Conservation (phyloP, 2,329 filamentous ascomycete genomes). For the Trematosphaeria pertusa region DNA sequence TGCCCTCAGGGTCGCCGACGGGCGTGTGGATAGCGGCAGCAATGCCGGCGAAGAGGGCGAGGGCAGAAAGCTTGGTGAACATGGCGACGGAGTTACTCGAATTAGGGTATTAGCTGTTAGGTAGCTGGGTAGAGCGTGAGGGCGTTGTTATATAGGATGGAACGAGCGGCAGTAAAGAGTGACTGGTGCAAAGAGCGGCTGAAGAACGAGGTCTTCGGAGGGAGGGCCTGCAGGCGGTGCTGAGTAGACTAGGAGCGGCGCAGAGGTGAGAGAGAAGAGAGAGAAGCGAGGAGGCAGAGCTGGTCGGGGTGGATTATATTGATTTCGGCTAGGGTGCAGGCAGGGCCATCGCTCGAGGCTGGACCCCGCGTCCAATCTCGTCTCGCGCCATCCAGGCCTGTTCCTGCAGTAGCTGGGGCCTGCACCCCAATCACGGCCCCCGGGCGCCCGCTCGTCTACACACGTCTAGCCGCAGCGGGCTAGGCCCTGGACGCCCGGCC, state of each 20-base stretch:
- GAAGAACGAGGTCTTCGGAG: slow-evolving; percentile 29
- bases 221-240: slow-evolving; percentile 10
- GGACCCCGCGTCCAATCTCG: slow-evolving; percentile 18
- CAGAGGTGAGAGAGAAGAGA: slow-evolving; percentile 16
- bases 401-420: slow-evolving; percentile 31
- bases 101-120: slow-evolving; percentile 40
- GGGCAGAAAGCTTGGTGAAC: slow-evolving; percentile 48
- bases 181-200: slow-evolving; percentile 27
- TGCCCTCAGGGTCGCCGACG: slow-evolving; percentile 53
- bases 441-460: background rate
- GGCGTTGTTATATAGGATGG: slow-evolving; percentile 21
- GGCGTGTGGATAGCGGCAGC: slow-evolving; percentile 47
- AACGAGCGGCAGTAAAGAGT: slow-evolving; percentile 28
- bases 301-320: slow-evolving; percentile 30
- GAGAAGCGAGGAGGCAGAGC: slow-evolving; percentile 17
- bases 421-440: background rate
- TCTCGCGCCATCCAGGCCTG: slow-evolving; percentile 14
- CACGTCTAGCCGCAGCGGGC: background rate
- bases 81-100: slow-evolving; percentile 32
- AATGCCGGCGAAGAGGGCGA: slow-evolving; percentile 61
- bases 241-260: slow-evolving; percentile 9
- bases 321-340: slow-evolving; percentile 8
- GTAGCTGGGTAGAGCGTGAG: slow-evolving; percentile 14
- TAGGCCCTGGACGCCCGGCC: slow-evolving; percentile 4
- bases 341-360: no score